Percentiles rank a stretch among this genome's conserved stretches.
phyloP scores from a whole-genome alignment of 805 yeast species.

The Cyberlindnera americana region DNA sequence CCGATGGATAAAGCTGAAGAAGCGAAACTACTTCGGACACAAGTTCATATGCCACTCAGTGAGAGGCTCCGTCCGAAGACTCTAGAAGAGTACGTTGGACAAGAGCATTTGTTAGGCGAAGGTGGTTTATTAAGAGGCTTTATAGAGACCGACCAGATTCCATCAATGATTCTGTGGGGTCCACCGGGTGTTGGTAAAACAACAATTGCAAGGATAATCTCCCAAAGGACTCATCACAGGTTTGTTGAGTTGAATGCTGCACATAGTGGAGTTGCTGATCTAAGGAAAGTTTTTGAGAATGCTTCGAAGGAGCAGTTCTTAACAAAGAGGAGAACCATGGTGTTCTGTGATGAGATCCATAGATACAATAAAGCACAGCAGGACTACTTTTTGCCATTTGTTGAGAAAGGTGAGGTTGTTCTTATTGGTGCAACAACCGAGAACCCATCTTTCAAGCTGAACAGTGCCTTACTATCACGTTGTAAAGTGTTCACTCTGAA shows the following conservation, averaged over 20 bases:
- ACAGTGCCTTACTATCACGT: constrained; percentile 79
- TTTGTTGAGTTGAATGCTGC: constrained; percentile 88
- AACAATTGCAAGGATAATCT: constrained; percentile 61
- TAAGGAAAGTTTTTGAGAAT: constrained; percentile 54
- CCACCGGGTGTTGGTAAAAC: constrained; percentile 96
- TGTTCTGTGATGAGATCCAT: constrained; percentile 93
- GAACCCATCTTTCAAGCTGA: constrained; percentile 80
- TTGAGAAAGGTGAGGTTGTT: constrained; percentile 78
- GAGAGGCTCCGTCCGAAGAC: constrained; percentile 78
- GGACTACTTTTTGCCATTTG: constrained; percentile 77
- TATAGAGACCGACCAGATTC: constrained; percentile 57
- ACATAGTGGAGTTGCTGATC: constrained; percentile 59
- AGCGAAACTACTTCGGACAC: constrained; percentile 16
- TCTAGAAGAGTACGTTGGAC: constrained; percentile 78
- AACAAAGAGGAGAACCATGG: constrained; percentile 54
- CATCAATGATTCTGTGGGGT: constrained; percentile 90
- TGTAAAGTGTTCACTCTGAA: constrained; percentile 75
- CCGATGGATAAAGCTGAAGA: constrained; percentile 15
- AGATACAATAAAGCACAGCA: constrained; percentile 84
- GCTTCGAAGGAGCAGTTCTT: constrained; percentile 34
- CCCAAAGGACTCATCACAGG: constrained; percentile 34
- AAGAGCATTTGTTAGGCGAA: constrained; percentile 65
- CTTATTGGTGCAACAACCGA: constrained; percentile 98
- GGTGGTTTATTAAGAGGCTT: constrained; percentile 64
- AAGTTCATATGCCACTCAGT: constrained; percentile 48